Evolutionary conservation across 2,329 filamentous ascomycete genomes (phyloP), one percentile per base, ranked within the genome.

Genomic region (Polychaeton citri): DNA sequence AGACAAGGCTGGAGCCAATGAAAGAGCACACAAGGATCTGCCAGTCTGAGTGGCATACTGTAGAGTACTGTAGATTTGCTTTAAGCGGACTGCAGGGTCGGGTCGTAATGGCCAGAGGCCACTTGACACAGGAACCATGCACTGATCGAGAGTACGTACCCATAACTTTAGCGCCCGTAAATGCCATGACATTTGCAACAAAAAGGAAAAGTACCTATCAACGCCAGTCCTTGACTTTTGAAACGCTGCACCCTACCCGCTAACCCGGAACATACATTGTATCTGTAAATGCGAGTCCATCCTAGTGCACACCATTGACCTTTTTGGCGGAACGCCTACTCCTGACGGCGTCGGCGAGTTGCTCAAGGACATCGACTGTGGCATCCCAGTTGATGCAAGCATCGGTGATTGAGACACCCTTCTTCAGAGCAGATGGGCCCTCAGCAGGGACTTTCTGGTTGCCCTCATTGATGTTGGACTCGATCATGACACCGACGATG

Each of bases 401-500:
- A 60, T 95, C 87, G 1, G 87, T 95, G 63, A 95, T 95, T 61
- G 81, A 88, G 53, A 95, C 81, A 48, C 87, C 87, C 64, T 83
- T 85, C 69, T 86, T 83, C 35, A 95, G 70, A 6, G 63, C 81
- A 1, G 75, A 59, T 6, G 81, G 81, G 6, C 87, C 88, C 61
- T 92, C 84, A 1, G 77, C 60, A 1, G 86, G 85, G 1, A 93
- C 83, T 68, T 94, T 94, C 47, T 69, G 65, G 53, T 60, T 62
- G 51, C 75, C 78, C 65, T 94, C 90, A 61, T 88, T 77, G 69
- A 96, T 88, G 65, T 96, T 88, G 55, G 85, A 94, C 69, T 98
- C 88, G 51, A 98, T 93, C 88, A 98, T 98, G 55, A 96, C 85
- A 58, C 87, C 90, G 46, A 96, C 74, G 51, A 98, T 93, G 45